Evolutionary conservation across 192 early-diverging fungal species (phyloP), one percentile per base, ranked within the genome.

Genomic region (Cetraspora pellucida): DNA sequence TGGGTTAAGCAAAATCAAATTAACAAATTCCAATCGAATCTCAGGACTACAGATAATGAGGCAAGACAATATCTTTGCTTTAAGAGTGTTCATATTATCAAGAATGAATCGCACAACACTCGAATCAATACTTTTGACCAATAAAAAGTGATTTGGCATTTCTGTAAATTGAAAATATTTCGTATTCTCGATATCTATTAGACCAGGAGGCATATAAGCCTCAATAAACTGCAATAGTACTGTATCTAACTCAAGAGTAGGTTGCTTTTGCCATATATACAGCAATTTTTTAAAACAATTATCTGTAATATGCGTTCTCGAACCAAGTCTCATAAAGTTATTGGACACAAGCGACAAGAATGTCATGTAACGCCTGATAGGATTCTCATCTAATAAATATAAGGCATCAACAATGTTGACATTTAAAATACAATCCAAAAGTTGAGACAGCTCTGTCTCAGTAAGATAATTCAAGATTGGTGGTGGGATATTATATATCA

Each of bases 51-150:
- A 54, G 10, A 54, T 59, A 8, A 79, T 37, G 2, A 79, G 64
- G 37, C 43, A 27, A 43, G 46, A 19, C 14, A 79, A 17, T 17
- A 79, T 79, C 46, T 61, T 75, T 4, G 60, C 17, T 75, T 73
- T 45, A 49, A 31, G 46, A 19, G 2, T 27, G 44, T 79, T 75
- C 43, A 79, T 44, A 14, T 58, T 45, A 17, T 65, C 45, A 19
- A 79, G 21, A 64, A 79, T 47, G 27, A 47, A 75, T 75, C 25
- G 23, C 11, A 37, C 19, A 67, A 66, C 2, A 13, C 28, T 27
- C 3, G 28, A 2, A 21, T 72, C n/a, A n/a, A 72, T 19, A 54
- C 11, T 54, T 14, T 19, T n/a, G 19, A 54, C 16, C 37, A 37
- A 37, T 37, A 37, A 37, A 37, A 37, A 7, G 7, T 37, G 7